Conservation (phyloP, 148 eudicot genomes). For the Nepenthes gracilis region DNA sequence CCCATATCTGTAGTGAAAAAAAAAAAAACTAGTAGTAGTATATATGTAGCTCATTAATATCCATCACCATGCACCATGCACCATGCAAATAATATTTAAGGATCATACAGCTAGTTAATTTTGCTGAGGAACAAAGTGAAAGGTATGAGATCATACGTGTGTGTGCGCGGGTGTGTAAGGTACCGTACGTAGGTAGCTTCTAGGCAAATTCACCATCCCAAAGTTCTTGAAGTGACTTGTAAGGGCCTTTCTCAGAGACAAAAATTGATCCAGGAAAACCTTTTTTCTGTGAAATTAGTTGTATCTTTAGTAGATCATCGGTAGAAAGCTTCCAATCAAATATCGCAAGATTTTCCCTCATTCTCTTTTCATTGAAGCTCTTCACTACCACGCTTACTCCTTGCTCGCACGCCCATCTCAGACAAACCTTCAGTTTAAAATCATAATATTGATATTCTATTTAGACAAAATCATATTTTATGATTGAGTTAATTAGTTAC, state of each 20-base stretch:
- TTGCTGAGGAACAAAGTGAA: no score
- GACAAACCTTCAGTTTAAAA: background rate
- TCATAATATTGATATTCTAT: no score
- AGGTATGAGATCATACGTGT: no score
- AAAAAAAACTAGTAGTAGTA: no score
- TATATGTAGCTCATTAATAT: no score
- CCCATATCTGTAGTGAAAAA: no score
- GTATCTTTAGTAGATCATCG: background rate
- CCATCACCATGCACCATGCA: no score
- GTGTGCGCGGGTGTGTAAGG: no score
- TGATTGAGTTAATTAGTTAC: no score
- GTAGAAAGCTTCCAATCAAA: constrained; percentile 1
- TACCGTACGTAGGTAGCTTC: background rate
- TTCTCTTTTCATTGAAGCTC: constrained; percentile 4
- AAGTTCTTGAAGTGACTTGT: background rate
- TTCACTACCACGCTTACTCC: constrained; percentile 6
- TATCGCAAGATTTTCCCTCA: background rate
- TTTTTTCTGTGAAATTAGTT: background rate
- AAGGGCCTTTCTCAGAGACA: background rate
- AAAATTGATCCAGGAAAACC: background rate
- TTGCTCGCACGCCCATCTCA: constrained; percentile 6
- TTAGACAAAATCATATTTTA: no score
- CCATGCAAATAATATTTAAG: no score
- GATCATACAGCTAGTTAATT: no score
- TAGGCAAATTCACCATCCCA: background rate